Evolutionary conservation across 805 yeast genomes (phyloP), one percentile per base, ranked within the genome.

Genomic region (Candida sakaeoensis): DNA sequence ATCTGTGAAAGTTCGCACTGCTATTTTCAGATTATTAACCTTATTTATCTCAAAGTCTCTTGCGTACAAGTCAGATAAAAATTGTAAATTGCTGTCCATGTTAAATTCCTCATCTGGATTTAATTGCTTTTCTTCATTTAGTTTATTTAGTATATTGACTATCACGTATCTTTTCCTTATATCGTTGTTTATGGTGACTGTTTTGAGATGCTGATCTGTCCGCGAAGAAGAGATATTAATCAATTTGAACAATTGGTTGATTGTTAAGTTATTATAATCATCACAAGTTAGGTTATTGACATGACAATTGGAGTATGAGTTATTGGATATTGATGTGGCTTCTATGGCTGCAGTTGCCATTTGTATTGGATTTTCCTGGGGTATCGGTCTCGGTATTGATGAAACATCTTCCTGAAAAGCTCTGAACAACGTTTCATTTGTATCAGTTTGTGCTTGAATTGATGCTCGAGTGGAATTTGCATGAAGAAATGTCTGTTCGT

Each of bases 51-150:
- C 57, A 34, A 50, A 52, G 44, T 68, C 71, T 46, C 64, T 68
- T 30, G 67, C 46, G 43, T 61, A 68, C 46, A 68, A 44, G 44
- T 68, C 70, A 32, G 65, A 58, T 38, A 68, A 55, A 42, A 68
- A 68, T 43, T 64, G 68, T 23, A 68, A 52, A 44, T 57, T 58
- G 41, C 59, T 63, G 51, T 68, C 73, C 74, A 68, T 68, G 12
- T 63, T 69, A 46, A 54, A 61, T 37, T 67, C 72, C 32, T 48
- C 42, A 34, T 60, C 66, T 13, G 8, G 16, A 26, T 67, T 72
- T 22, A 44, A 35, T 26, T 60, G 69, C 45, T 64, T 64, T 37
- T 65, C 65, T 24, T 62, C 65, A 19, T 60, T 53, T 36, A 68
- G 51, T 45, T 66, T 68, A 41, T 60, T 63, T 29, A 68, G 44